Evolutionary conservation across 192 early-diverging fungal species (phyloP).

Genomic region (Podila epicladia): DNA sequence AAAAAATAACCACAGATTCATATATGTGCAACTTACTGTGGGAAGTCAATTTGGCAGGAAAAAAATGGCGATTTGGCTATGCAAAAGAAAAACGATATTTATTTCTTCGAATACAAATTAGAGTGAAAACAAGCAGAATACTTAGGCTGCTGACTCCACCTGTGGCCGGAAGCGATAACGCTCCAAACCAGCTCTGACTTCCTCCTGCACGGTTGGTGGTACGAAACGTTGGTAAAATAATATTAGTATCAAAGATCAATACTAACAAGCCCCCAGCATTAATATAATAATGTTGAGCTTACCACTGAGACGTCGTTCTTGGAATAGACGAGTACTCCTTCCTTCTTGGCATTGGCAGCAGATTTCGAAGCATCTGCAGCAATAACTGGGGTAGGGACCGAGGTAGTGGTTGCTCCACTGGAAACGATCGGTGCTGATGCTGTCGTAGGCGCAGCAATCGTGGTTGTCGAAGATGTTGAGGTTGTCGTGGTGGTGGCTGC

Average conservation of each 20-base stretch:
- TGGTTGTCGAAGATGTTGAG: conserved; percentile 9
- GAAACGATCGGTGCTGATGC: neutral
- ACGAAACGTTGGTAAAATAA: neutral
- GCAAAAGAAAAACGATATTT: too few species aligned
- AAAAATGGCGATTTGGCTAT: too few species aligned
- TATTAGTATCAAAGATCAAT: neutral
- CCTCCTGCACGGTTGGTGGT: conserved; percentile 48
- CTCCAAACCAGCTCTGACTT: conserved; percentile 55
- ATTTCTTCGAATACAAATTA: neutral
- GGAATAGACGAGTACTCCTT: conserved; percentile 55
- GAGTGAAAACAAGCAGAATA: conserved; percentile 4
- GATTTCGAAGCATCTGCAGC: neutral
- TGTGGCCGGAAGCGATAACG: conserved; percentile 52
- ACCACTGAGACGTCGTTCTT: conserved; percentile 65
- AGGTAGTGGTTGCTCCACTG: conserved; percentile 14
- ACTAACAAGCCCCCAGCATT: neutral
- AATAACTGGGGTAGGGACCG: neutral
- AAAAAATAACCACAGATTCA: neutral
- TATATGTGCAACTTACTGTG: too few species aligned
- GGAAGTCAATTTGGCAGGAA: too few species aligned
- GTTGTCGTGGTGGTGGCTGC: conserved; percentile 14
- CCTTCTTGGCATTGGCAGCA: conserved; percentile 30
- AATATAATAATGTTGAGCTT: conserved; percentile 18
- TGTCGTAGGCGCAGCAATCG: neutral
- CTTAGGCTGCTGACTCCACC: conserved; percentile 52